A percentile compares a stretch with the other conserved stretches of the same genome.
Conservation (phyloP, 352 stramenopile species). For the Globisporangium lucens region DNA sequence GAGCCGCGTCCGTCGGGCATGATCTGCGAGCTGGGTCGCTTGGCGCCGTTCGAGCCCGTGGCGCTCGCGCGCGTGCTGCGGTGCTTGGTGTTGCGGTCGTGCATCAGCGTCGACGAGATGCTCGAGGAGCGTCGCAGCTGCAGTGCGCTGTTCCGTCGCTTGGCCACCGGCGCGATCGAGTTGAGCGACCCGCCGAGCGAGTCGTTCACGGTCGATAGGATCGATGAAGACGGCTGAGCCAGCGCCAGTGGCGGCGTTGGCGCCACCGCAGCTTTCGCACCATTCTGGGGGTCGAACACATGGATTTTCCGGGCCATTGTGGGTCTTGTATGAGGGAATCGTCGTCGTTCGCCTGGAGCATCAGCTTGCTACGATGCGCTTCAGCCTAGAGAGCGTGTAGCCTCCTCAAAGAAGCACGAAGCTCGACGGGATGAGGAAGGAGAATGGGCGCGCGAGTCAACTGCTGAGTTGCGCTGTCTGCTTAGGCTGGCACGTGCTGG, state of each 20-base stretch:
- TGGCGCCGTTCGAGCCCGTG: conserved; percentile 25
- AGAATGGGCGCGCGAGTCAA: background rate
- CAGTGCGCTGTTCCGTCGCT: conserved; percentile 29
- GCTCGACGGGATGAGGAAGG: no score
- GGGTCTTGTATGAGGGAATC: background rate
- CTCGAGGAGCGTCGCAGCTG: conserved; percentile 40
- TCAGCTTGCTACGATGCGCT: background rate
- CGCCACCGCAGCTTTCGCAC: background rate
- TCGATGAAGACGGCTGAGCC: background rate
- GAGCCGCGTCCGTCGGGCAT: conserved; percentile 30
- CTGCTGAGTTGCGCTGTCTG: background rate
- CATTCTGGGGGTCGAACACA: conserved; percentile 10
- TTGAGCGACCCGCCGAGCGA: conserved; percentile 30
- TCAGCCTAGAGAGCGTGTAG: background rate
- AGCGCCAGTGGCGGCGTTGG: background rate
- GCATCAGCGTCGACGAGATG: conserved; percentile 34
- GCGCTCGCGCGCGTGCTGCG: conserved; percentile 20
- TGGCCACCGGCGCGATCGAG: conserved; percentile 20
- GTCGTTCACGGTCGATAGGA: conserved; percentile 30
- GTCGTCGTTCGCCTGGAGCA: background rate
- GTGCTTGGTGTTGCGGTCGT: conserved; percentile 19
- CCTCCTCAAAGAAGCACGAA: no score
- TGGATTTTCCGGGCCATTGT: conserved; percentile 20
- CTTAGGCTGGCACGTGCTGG: no score
- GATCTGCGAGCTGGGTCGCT: conserved; percentile 23